Evolutionary conservation across 2,329 filamentous ascomycete genomes (phyloP), one percentile per base, ranked within the genome.

Genomic region (Arthrobotrys sinensis): DNA sequence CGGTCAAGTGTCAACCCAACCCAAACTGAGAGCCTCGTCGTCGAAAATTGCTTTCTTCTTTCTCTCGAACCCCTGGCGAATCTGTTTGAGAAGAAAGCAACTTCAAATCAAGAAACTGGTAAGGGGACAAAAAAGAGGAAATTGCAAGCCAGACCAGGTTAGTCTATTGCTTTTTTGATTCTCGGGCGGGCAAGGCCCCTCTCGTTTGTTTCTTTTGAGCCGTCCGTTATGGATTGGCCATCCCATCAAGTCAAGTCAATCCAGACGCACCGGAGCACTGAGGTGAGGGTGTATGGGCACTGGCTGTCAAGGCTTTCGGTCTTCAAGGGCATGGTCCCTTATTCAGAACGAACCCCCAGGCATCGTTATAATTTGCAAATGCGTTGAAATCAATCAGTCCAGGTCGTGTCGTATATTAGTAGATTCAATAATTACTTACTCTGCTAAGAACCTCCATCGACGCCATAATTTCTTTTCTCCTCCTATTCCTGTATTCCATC

Each of bases 81-180:
- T 77, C 65, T 68, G 69, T 73, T 73, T 73, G 69, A 73, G 62
- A 73, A 65, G 34, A 60, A 60, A 52, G 69, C 60, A 70, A 43
- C 55, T 48, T 70, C 73, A 67, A 77, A 77, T 77, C 73, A 77
- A 77, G 73, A 77, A 77, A 77, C 73, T 71, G 65, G 66, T 77
- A 77, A 71, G 73, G 73, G 73, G 66, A 77, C 55, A 60, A 32
- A 71, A 77, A 77, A 77, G 73, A 77, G 73, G 73, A 77, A 77
- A 77, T 77, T 77, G 36, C 73, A 77, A 66, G 65, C 73, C 66
- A 77, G 48, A 77, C 64, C 65, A 77, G 73, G 73, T 77, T 77
- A 77, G 73, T 77, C 16, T 46, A 48, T 77, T 77, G 73, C 73
- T 77, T 77, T 77, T 77, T 77, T 66, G 60, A 60, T 40, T 66